Evolutionary conservation across 2,329 filamentous ascomycete species (phyloP), one percentile per base, ranked within the genome.

Genomic region (Akanthomyces muscarius): DNA sequence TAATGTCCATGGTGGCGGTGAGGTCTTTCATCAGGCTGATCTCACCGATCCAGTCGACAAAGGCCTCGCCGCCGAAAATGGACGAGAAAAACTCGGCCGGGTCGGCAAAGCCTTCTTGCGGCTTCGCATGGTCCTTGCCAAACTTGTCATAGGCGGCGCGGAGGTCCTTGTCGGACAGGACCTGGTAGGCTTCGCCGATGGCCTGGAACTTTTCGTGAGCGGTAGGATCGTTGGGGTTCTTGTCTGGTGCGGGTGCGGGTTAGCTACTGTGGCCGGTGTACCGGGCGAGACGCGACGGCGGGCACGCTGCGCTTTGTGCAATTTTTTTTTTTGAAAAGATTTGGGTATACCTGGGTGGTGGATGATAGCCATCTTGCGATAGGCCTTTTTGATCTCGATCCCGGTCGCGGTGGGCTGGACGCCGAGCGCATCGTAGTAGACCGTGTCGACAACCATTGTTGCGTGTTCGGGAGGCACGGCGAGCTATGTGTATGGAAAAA

Each of bases 1-100:
- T 93, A 68, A 99, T 98, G 71, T 99, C 95, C 94, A 99, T 98
- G 51, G 93, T 97, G 71, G 92, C 92, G 21, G 94, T 98, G 61
- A 99, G 83, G 72, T 99, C 95, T 80, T 97, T 98, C 91, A 99
- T 97, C 63, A 99, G 86, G 57, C 91, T 95, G 69, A 99, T 97
- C 82, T 99, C 95, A 68, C 95, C 95, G 72, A 99, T 98, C 83
- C 95, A 92, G 80, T 99, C 94, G 65, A 89, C 83, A 72, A 99
- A 99, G 14, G 94, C 92, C 70, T 97, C 94, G 65, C 95, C 95
- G 69, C 95, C 95, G 73, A 99, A 99, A 70, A 99, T 99, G 81
- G 93, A 96, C 71, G 90, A 90, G 79, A 99, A 99, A 84, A 99
- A 99, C 78, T 99, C 95, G 67, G 92, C 85, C 1, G 95, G 95